A percentile compares a stretch with the other conserved stretches of the same genome.
These are phyloP conservation scores for Teunomyces atbi DNA, from an alignment of 805 yeast genomes.

Conservation along the genomic window DNA sequence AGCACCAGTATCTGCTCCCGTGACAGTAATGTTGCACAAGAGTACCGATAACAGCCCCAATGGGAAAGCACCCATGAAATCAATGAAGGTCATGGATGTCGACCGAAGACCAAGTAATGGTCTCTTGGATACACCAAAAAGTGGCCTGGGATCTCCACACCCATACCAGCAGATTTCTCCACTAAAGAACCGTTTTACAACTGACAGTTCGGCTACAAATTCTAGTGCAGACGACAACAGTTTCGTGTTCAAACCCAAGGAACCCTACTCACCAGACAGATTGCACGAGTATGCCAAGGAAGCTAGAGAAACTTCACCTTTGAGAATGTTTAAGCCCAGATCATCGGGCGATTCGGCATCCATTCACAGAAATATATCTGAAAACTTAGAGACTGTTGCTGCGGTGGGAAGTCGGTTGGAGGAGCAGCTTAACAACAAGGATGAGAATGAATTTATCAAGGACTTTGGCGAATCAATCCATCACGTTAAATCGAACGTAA, in stretches of 20 bases:
- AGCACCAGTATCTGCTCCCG: no score
- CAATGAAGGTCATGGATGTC: slow-evolving; percentile 39
- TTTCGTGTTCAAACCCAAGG: slow-evolving; percentile 13
- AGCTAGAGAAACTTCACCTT: slow-evolving; percentile 21
- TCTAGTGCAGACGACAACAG: slow-evolving; percentile 13
- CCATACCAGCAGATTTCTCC: slow-evolving; percentile 12
- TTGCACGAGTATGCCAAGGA: slow-evolving; percentile 25
- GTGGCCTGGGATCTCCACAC: slow-evolving; percentile 3
- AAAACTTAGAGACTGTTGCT: slow-evolving; percentile 26
- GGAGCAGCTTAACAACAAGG: slow-evolving; percentile 11
- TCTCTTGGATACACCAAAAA: slow-evolving; percentile 1
- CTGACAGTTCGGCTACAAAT: not conserved
- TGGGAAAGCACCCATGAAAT: slow-evolving; percentile 42
- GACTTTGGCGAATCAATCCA: slow-evolving; percentile 4
- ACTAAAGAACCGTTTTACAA: slow-evolving; percentile 1
- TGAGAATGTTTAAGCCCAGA: slow-evolving; percentile 18
- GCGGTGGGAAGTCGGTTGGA: slow-evolving; percentile 25
- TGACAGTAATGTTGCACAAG: no score
- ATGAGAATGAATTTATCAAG: not conserved
- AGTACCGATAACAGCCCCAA: slow-evolving; percentile 29
- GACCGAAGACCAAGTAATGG: slow-evolving; percentile 12
- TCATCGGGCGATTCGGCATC: not conserved
- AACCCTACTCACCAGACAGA: slow-evolving; percentile 10
- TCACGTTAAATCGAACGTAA: slow-evolving; percentile 2
- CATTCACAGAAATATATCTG: slow-evolving; percentile 19